Percentiles rank a stretch among this genome's conserved stretches.
Evolutionary conservation across 2,329 filamentous ascomycete species (phyloP).

Genomic region (Diplocarpon rosae): DNA sequence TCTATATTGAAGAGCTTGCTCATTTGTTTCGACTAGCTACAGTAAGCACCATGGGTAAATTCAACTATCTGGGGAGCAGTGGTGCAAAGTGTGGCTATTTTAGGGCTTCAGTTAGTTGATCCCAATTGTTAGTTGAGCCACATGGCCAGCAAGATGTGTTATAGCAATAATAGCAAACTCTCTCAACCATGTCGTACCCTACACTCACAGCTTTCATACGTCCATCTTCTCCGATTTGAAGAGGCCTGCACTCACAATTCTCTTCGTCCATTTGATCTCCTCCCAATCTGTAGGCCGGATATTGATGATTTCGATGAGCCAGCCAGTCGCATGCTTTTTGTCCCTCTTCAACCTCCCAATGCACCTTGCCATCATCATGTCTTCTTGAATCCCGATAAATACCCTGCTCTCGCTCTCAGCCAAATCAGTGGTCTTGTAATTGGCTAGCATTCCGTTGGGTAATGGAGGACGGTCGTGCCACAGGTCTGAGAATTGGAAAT

Average conservation of each 20-base stretch:
- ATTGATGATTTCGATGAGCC: conserved; percentile 35
- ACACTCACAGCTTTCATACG: conserved; percentile 1
- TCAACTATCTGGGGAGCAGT: conserved; percentile 1
- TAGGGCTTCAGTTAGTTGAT: conserved; percentile 9
- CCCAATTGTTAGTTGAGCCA: conserved; percentile 19
- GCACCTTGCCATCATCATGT: conserved; percentile 36
- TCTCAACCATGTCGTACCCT: conserved; percentile 3
- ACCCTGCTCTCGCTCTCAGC: conserved; percentile 35
- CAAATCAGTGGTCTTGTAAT: conserved; percentile 35
- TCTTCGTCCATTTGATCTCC: conserved; percentile 40
- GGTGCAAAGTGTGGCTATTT: conserved; percentile 9
- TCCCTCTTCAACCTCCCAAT: conserved; percentile 38
- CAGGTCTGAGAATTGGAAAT: conserved; percentile 53
- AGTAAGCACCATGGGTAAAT: neutral
- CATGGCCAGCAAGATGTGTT: conserved; percentile 11
- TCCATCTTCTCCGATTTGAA: conserved; percentile 8
- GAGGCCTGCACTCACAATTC: conserved; percentile 28
- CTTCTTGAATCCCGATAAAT: conserved; percentile 29
- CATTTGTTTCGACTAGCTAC: conserved; percentile 4
- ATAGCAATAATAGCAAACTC: conserved; percentile 19
- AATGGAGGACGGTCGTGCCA: conserved; percentile 48
- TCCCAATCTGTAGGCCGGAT: conserved; percentile 43
- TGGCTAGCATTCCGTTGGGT: conserved; percentile 34
- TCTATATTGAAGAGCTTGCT: conserved; percentile 1
- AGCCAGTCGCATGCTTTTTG: conserved; percentile 26